Evolutionary conservation across 352 stramenopile genomes (phyloP).

Genomic region (Phytopythium vexans): DNA sequence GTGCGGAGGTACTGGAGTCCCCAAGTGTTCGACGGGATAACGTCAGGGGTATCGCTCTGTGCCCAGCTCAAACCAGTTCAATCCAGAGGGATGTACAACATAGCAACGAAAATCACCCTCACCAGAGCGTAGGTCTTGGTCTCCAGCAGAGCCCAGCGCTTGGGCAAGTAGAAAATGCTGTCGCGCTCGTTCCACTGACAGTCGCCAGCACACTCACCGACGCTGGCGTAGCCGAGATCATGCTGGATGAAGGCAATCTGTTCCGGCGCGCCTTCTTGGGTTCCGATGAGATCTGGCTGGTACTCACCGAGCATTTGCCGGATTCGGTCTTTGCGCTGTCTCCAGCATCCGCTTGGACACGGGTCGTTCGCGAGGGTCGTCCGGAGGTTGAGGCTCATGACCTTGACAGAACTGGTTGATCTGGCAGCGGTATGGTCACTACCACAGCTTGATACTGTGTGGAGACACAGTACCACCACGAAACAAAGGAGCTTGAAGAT

Average conservation of each 20-base stretch:
- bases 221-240: slow-evolving; percentile 33
- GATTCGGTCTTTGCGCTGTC: slow-evolving; percentile 36
- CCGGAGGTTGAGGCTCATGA: slow-evolving; percentile 76
- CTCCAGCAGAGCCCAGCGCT: slow-evolving; percentile 37
- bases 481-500: neutral
- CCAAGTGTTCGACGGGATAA: slow-evolving; percentile 61
- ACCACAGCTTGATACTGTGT: neutral
- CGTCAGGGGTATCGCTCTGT: slow-evolving; percentile 63
- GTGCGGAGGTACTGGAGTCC: slow-evolving; percentile 57
- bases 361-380: slow-evolving; percentile 61
- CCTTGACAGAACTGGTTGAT: slow-evolving; percentile 19
- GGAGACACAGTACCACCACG: neutral
- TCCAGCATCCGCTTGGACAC: slow-evolving; percentile 65
- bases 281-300: slow-evolving; percentile 62
- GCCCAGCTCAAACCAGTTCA: neutral
- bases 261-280: slow-evolving; percentile 52
- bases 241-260: slow-evolving; percentile 52
- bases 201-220: slow-evolving; percentile 55
- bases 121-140: slow-evolving; percentile 60
- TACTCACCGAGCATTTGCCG: slow-evolving; percentile 39
- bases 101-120: slow-evolving; percentile 6
- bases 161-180: slow-evolving; percentile 60
- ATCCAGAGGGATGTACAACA: neutral
- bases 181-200: slow-evolving; percentile 63
- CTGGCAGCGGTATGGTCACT: neutral